Percentiles rank a stretch among this genome's conserved stretches.
phyloP scores from a whole-genome alignment of 805 yeast genomes.

The Pichia heedii region DNA sequence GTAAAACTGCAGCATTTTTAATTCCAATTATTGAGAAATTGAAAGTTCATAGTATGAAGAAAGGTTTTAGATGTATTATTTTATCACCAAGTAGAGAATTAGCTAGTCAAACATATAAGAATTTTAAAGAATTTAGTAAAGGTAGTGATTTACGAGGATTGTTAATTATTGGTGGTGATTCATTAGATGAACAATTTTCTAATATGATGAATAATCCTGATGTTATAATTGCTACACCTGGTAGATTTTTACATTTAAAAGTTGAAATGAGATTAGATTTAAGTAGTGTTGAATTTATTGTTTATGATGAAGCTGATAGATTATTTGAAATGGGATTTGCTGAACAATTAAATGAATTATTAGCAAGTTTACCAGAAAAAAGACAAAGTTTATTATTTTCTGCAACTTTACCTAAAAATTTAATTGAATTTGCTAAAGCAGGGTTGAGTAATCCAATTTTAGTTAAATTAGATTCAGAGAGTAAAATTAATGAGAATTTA shows the following conservation, averaged over 20 bases:
- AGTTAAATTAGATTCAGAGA: conserved; percentile 87
- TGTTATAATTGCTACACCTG: conserved; percentile 93
- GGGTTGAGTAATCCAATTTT: conserved; percentile 89
- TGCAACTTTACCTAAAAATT: conserved; percentile 86
- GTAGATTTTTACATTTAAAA: conserved; percentile 90
- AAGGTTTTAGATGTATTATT: conserved; percentile 83
- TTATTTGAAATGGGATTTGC: conserved; percentile 94
- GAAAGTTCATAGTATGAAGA: conserved; percentile 74
- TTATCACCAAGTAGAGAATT: conserved; percentile 94
- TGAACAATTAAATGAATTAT: conserved; percentile 82
- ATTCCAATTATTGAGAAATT: conserved; percentile 83
- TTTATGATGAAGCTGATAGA: conserved; percentile 96
- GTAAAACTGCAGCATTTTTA: conserved; percentile 96
- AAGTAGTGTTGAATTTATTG: conserved; percentile 77
- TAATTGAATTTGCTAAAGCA: conserved; percentile 96
- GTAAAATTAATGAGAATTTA: conserved; percentile 80
- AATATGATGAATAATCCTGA: conserved; percentile 94
- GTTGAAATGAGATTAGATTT: conserved; percentile 91
- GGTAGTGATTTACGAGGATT: conserved; percentile 79
- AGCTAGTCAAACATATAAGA: conserved; percentile 86
- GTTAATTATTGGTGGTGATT: conserved; percentile 93
- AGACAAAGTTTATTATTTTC: conserved; percentile 88
- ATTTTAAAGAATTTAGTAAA: conserved; percentile 76
- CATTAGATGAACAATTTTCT: conserved; percentile 92
- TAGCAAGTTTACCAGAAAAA: conserved; percentile 70